Evolutionary conservation across 306 rosid species (phyloP).

Genomic region (Argentina anserina): DNA sequence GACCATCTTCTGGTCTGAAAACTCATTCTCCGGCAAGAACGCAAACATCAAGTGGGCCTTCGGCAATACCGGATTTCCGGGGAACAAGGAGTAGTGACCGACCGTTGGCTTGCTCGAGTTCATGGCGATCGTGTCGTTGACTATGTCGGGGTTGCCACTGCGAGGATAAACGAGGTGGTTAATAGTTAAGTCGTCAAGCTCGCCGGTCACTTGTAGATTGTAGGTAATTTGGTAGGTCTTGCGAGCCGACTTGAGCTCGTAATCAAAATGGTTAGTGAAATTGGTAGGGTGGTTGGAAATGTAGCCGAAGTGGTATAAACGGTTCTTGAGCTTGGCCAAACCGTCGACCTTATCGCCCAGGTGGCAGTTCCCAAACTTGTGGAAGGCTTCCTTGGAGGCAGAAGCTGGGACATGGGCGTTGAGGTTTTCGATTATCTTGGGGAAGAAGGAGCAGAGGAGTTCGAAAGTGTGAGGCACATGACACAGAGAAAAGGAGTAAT

Average conservation of each 20-base stretch:
- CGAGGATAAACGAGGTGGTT: conserved; percentile 43
- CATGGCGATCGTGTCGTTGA: conserved; percentile 63
- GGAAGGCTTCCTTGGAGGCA: conserved; percentile 59
- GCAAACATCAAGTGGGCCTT: conserved; percentile 50
- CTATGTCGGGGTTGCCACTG: conserved; percentile 67
- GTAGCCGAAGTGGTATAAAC: conserved; percentile 69
- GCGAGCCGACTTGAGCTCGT: conserved; percentile 43
- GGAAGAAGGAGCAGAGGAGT: conserved; percentile 60
- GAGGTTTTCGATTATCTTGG: too few relatives aligned
- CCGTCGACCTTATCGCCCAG: conserved; percentile 47
- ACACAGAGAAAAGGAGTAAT: conserved; percentile 17
- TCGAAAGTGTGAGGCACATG: conserved; percentile 12
- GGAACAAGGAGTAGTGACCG: conserved; percentile 55
- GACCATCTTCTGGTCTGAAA: conserved; percentile 30
- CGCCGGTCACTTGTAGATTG: conserved; percentile 75
- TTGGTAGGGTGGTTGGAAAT: conserved; percentile 38
- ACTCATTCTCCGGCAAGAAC: conserved; percentile 40
- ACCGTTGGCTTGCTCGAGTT: conserved; percentile 64
- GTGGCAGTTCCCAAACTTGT: conserved; percentile 48
- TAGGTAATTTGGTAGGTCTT: conserved; percentile 62
- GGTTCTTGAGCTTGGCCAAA: conserved; percentile 51
- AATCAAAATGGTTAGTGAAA: conserved; percentile 71
- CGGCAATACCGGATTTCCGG: conserved; percentile 66
- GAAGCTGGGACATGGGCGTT: too few relatives aligned
- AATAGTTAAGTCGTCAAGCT: conserved; percentile 51